Evolutionary conservation across 139 green algal genomes (phyloP).

Genomic region (Chlamydomonas sp.): DNA sequence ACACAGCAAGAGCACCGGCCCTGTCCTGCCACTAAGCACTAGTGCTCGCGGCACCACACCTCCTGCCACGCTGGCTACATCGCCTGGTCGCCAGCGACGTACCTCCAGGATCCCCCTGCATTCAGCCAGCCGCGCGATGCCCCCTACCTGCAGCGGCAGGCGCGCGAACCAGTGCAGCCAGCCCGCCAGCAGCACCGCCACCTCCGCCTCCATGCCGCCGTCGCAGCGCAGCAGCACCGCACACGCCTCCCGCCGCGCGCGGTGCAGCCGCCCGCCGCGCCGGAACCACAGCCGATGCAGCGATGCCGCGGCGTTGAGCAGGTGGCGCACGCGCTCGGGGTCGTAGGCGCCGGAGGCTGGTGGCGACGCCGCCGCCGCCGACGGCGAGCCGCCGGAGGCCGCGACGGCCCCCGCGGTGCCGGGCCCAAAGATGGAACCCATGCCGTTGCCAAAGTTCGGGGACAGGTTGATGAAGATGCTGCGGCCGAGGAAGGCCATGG

Average conservation of each 20-base stretch:
- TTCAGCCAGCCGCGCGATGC: background rate
- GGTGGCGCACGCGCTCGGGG: constrained; percentile 21
- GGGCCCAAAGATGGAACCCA: background rate
- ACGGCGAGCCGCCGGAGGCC: background rate
- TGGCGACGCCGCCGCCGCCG: background rate
- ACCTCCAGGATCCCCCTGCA: background rate
- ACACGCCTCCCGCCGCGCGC: constrained; percentile 26
- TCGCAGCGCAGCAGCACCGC: constrained; percentile 61
- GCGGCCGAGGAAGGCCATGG: constrained; percentile 8
- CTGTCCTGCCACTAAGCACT: too few relatives aligned
- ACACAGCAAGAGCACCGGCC: too few relatives aligned
- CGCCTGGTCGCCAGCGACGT: too few relatives aligned
- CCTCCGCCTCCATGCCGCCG: constrained; percentile 41
- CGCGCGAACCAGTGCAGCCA: constrained; percentile 72
- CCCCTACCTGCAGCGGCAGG: constrained; percentile 52
- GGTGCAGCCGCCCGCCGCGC: constrained; percentile 23
- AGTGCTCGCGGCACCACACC: too few relatives aligned
- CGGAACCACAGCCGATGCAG: constrained; percentile 54
- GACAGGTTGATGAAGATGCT: constrained; percentile 30
- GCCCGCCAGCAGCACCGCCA: constrained; percentile 61
- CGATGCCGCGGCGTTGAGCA: constrained; percentile 42
- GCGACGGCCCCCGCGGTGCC: background rate
- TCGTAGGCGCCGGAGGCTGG: background rate
- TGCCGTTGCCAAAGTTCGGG: background rate
- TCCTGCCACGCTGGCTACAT: too few relatives aligned